Evolutionary conservation across 805 yeast genomes (phyloP).

Genomic region (Starmera amethionina): DNA sequence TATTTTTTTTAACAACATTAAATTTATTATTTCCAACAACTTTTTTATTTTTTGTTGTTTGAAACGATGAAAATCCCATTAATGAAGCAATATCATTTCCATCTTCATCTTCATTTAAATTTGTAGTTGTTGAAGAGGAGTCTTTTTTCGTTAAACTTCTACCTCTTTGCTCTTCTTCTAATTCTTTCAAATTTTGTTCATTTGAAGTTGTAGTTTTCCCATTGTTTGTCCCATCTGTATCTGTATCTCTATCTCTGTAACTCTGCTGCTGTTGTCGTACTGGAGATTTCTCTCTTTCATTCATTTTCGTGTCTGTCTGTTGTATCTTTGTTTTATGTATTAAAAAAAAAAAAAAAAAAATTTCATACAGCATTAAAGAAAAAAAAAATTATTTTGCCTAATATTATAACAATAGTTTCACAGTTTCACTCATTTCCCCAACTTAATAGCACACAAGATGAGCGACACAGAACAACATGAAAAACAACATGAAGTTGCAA

Average conservation of each 20-base stretch:
- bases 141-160: background rate
- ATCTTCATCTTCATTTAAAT: slow-evolving; percentile 14
- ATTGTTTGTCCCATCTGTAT: too few relatives aligned
- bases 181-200: background rate
- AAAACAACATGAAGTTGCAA: too few relatives aligned
- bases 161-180: background rate
- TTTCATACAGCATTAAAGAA: slow-evolving; percentile 1
- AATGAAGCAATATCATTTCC: slow-evolving; percentile 26
- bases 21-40: slow-evolving; percentile 37
- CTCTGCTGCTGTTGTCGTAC: too few relatives aligned
- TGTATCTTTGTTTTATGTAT: background rate
- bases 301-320: background rate
- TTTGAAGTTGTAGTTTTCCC: too few relatives aligned
- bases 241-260: too few relatives aligned
- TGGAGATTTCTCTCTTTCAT: too few relatives aligned
- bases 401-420: too few relatives aligned
- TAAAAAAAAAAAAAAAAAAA: background rate
- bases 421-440: too few relatives aligned
- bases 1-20: slow-evolving; percentile 30
- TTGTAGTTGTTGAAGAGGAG: too few relatives aligned
- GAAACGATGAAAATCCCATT: slow-evolving; percentile 53
- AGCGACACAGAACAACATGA: too few relatives aligned
- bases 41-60: slow-evolving; percentile 45
- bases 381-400: background rate
- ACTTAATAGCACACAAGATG: too few relatives aligned